A percentile compares a stretch with the other conserved stretches of the same genome.
Conservation (phyloP, 768 basidiomycete species). For the Daedalea quercina region DNA sequence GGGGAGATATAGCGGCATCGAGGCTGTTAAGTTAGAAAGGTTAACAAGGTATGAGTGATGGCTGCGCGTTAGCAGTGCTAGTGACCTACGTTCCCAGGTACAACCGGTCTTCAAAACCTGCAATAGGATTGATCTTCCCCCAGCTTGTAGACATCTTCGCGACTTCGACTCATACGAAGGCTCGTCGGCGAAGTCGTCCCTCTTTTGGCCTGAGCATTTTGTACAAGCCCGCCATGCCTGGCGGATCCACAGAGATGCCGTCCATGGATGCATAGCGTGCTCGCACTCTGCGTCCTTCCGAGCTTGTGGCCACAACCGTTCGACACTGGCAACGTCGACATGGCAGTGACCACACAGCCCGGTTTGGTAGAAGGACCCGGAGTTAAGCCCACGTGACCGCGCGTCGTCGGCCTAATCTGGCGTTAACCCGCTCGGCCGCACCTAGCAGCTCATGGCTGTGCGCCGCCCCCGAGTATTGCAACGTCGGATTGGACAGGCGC, state of each 20-base stretch:
- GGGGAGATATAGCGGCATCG: slow-evolving; percentile 62
- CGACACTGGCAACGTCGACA: slow-evolving; percentile 15
- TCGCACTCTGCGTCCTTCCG: slow-evolving; percentile 5
- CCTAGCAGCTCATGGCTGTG: not conserved
- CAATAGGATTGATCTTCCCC: slow-evolving; percentile 18
- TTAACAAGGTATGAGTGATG: slow-evolving; percentile 7
- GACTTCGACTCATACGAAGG: not conserved
- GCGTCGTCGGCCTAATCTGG: not conserved
- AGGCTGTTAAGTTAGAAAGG: slow-evolving; percentile 35
- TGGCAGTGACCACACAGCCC: slow-evolving; percentile 16
- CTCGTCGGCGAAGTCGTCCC: not conserved
- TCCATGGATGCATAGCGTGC: slow-evolving; percentile 5
- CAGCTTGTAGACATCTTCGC: slow-evolving; percentile 12
- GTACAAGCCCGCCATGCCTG: slow-evolving; percentile 8
- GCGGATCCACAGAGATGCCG: slow-evolving; percentile 8
- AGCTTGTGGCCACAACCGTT: not conserved
- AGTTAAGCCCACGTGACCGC: slow-evolving; percentile 12
- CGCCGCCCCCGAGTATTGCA: not conserved
- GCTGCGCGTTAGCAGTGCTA: slow-evolving; percentile 6
- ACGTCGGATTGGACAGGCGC: not conserved
- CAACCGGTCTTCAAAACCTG: slow-evolving; percentile 14
- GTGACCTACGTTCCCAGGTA: slow-evolving; percentile 16
- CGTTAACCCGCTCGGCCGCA: not conserved
- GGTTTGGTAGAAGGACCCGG: not conserved
- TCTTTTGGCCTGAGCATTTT: slow-evolving; percentile 7